These are phyloP conservation scores for Mycena galopus DNA, from an alignment of 768 basidiomycete genomes.

Conservation along the genomic window DNA sequence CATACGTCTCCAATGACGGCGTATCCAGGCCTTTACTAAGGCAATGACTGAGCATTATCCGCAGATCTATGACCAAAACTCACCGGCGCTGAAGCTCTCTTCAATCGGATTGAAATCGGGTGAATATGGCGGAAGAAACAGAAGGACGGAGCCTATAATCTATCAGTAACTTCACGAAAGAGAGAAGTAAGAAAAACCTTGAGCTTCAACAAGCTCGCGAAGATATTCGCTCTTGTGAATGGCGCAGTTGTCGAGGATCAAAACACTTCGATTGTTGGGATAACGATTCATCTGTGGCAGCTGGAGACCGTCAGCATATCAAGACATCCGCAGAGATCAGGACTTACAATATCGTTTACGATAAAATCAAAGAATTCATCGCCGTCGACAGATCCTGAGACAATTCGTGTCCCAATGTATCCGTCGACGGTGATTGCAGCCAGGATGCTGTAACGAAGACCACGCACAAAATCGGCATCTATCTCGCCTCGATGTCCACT, in stretches of 20 bases:
- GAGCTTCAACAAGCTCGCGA: conserved; percentile 22
- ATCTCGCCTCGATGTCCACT: conserved; percentile 10
- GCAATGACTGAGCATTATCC: background rate
- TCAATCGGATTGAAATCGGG: conserved; percentile 54
- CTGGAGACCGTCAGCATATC: background rate
- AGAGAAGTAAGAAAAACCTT: conserved; percentile 5
- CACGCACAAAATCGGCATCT: conserved; percentile 31
- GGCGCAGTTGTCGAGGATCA: conserved; percentile 38
- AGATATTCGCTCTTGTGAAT: conserved; percentile 35
- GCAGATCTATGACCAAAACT: too few species aligned
- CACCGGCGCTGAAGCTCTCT: conserved; percentile 43
- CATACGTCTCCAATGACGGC: conserved; percentile 12
- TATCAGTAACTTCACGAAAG: background rate
- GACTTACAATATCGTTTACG: conserved; percentile 21
- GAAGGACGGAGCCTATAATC: conserved; percentile 37
- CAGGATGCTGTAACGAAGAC: conserved; percentile 30
- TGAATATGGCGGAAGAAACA: conserved; percentile 51
- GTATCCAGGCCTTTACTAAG: conserved; percentile 20
- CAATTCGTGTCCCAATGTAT: conserved; percentile 20
- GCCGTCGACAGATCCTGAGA: conserved; percentile 20
- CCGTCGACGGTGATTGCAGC: conserved; percentile 28
- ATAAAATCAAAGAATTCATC: too few species aligned
- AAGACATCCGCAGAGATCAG: background rate
- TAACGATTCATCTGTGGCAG: conserved; percentile 28
- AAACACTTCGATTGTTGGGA: conserved; percentile 34